Percentiles rank a stretch among this genome's conserved stretches.
Conservation (phyloP, 1,284 basidiomycete genomes). For the Polyporus tsugae region DNA sequence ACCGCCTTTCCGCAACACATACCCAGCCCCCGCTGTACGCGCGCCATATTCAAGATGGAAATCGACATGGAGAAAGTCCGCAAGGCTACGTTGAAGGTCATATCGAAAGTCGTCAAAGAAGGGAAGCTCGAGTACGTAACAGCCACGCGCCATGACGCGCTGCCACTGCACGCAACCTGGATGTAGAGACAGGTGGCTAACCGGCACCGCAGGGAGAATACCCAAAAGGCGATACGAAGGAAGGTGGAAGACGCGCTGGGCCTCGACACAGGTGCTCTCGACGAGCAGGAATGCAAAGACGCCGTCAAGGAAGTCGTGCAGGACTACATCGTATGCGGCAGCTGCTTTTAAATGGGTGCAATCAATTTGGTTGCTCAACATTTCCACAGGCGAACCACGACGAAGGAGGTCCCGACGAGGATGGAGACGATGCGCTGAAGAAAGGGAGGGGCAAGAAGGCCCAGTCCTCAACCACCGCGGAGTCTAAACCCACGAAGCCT, state of each 20-base stretch:
- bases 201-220: slow-evolving; percentile 49
- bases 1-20: not conserved
- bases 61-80: slow-evolving; percentile 19
- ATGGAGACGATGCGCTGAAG: not conserved
- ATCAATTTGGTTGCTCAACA: not conserved
- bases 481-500: slow-evolving; percentile 15
- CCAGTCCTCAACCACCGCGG: slow-evolving; percentile 6
- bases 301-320: slow-evolving; percentile 52
- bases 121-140: slow-evolving; percentile 23
- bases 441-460: slow-evolving; percentile 14
- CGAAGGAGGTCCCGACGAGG: not conserved
- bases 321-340: slow-evolving; percentile 49
- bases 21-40: not conserved
- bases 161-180: not conserved
- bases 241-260: slow-evolving; percentile 52
- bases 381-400: not conserved
- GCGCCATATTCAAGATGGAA: slow-evolving; percentile 3
- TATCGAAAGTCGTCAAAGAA: slow-evolving; percentile 20
- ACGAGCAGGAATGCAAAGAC: slow-evolving; percentile 51
- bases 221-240: slow-evolving; percentile 55
- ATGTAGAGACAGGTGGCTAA: not conserved
- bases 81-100: slow-evolving; percentile 16
- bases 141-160: not conserved
- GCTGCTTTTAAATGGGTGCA: not conserved
- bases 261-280: slow-evolving; percentile 51